Evolutionary conservation across 441 rosid genomes (phyloP).

Genomic region (Isatis lusitanica): DNA sequence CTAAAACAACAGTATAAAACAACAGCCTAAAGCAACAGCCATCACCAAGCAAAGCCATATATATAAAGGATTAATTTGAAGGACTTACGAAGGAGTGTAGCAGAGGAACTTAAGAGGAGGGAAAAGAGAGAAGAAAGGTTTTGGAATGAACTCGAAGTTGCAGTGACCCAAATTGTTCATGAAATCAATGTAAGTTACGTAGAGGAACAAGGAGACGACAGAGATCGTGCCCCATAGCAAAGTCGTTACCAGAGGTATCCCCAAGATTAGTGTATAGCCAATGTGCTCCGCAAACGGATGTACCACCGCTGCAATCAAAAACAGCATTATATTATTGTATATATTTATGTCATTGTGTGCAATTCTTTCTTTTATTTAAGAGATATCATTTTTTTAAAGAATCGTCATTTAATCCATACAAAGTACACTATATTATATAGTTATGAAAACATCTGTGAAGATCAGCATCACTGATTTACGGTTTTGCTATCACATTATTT

Average conservation of each 20-base stretch:
- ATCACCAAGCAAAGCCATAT: too few relatives aligned
- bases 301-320: constrained; percentile 37
- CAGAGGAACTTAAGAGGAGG: constrained; percentile 64
- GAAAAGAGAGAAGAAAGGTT: constrained; percentile 43
- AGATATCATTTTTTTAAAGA: neutral
- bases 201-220: constrained; percentile 23
- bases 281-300: constrained; percentile 69
- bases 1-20: too few relatives aligned
- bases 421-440: neutral
- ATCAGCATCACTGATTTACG: neutral
- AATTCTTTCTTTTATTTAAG: neutral
- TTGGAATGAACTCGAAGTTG: constrained; percentile 63
- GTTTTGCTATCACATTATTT: neutral
- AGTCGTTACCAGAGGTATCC: constrained; percentile 39
- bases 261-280: constrained; percentile 45
- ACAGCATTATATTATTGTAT: neutral
- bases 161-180: constrained; percentile 82
- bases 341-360: neutral
- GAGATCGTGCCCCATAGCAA: constrained; percentile 37
- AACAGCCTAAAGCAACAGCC: too few relatives aligned
- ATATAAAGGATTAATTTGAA: neutral
- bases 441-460: neutral
- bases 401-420: neutral
- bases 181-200: constrained; percentile 53
- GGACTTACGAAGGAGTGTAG: constrained; percentile 47